These are phyloP conservation scores for Calonectria honghensis DNA, from an alignment of 2,329 filamentous ascomycete genomes.

Conservation along the genomic window DNA sequence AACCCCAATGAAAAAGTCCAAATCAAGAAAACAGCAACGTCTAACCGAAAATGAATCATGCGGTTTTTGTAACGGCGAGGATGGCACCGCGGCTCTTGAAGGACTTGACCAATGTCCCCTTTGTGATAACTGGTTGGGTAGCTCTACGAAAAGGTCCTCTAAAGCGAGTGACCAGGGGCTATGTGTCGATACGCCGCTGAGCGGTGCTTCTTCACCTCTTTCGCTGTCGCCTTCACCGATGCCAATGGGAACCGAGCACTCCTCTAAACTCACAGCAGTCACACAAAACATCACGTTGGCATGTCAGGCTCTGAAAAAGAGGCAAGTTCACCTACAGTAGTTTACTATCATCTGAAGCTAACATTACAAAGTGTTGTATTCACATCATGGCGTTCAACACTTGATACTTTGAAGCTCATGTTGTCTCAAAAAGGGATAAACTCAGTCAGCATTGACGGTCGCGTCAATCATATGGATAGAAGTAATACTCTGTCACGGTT, in stretches of 20 bases:
- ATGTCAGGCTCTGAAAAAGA: neutral
- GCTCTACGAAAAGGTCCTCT: neutral
- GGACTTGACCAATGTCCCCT: conserved; percentile 1
- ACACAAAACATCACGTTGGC: neutral
- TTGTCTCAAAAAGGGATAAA: conserved; percentile 5
- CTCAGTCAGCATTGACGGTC: neutral
- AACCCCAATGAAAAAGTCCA: neutral
- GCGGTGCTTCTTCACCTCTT: neutral
- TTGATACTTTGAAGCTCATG: neutral
- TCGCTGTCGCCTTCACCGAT: neutral
- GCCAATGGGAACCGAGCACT: neutral
- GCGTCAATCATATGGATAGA: neutral
- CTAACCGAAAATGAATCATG: neutral
- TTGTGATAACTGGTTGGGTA: neutral
- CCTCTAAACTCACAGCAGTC: neutral
- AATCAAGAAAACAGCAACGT: neutral
- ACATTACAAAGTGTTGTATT: neutral
- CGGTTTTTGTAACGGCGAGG: conserved; percentile 1
- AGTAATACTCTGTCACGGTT: neutral
- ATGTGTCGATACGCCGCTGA: neutral
- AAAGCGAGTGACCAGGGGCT: neutral
- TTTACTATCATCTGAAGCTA: neutral
- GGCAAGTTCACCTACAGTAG: neutral
- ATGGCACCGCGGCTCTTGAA: neutral
- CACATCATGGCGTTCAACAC: conserved; percentile 13